A percentile compares a stretch with the other conserved stretches of the same genome.
Conservation (phyloP, 2,329 filamentous ascomycete species). For the Fusarium clavum region DNA sequence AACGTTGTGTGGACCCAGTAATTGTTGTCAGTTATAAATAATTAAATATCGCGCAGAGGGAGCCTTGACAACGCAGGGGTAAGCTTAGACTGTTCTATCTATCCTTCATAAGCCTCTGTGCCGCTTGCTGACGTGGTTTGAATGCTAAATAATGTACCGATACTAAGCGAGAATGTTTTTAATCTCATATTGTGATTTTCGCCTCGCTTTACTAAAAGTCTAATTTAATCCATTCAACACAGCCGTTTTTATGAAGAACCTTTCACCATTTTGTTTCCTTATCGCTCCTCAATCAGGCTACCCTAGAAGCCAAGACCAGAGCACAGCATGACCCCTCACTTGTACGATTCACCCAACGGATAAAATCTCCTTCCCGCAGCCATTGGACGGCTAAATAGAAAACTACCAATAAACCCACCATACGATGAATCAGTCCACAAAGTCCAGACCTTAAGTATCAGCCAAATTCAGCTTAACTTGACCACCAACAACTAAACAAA, state of each 20-base stretch:
- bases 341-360: neutral
- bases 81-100: rapidly evolving
- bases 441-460: constrained; percentile 6
- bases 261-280: neutral
- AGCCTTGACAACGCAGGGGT: neutral
- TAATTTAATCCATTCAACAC: no score
- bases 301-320: neutral
- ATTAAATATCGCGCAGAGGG: neutral
- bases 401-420: neutral
- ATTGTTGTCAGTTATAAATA: neutral
- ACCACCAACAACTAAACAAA: neutral
- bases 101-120: neutral
- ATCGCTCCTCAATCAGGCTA: neutral
- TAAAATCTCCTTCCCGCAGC: neutral
- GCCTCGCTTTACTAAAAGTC: no score
- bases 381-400: constrained; percentile 19
- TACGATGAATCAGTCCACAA: neutral
- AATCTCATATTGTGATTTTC: no score
- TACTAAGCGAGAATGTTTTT: neutral
- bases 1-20: neutral
- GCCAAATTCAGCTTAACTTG: neutral
- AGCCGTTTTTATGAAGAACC: no score
- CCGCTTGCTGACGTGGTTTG: neutral
- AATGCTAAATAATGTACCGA: neutral
- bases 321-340: neutral